phyloP scores from a whole-genome alignment of 2,329 filamentous ascomycete species.

The Penicillium psychrosexuale region DNA sequence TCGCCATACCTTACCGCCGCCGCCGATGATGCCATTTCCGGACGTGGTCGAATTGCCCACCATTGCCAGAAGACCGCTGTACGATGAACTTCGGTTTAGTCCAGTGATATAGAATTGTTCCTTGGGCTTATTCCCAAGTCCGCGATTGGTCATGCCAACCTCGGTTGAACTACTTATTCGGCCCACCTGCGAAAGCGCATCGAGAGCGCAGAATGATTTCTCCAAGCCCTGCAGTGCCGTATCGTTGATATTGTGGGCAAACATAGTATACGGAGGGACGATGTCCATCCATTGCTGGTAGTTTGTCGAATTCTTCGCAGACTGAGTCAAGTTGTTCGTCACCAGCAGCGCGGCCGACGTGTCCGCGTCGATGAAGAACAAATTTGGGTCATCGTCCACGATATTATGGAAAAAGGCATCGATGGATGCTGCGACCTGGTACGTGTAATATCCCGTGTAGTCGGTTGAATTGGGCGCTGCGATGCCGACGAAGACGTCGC shows the following conservation, averaged over 20 bases:
- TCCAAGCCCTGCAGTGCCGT: slow-evolving; percentile 64
- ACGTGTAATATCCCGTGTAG: slow-evolving; percentile 69
- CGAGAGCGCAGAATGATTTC: slow-evolving; percentile 78
- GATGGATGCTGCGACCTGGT: slow-evolving; percentile 78
- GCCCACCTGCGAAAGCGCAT: slow-evolving; percentile 61
- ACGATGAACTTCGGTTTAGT: slow-evolving; percentile 68
- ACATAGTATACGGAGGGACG: slow-evolving; percentile 70
- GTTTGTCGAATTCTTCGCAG: slow-evolving; percentile 46
- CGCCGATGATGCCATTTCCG: slow-evolving; percentile 57
- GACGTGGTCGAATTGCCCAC: slow-evolving; percentile 54
- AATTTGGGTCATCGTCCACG: slow-evolving; percentile 51
- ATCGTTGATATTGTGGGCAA: slow-evolving; percentile 63
- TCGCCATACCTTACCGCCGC: slow-evolving; percentile 73
- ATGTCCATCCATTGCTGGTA: slow-evolving; percentile 57
- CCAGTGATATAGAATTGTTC: slow-evolving; percentile 83
- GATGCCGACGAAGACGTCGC: slow-evolving; percentile 73
- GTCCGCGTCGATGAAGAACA: slow-evolving; percentile 84
- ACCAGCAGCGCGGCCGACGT: slow-evolving; percentile 72
- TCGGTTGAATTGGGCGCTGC: slow-evolving; percentile 64
- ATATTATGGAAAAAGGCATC: slow-evolving; percentile 70
- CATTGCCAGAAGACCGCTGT: slow-evolving; percentile 69
- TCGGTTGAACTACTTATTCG: slow-evolving; percentile 59
- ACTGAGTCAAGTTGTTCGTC: slow-evolving; percentile 63
- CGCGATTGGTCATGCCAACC: slow-evolving; percentile 66
- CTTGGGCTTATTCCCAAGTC: slow-evolving; percentile 65